Evolutionary conservation across 2,329 filamentous ascomycete genomes (phyloP), one percentile per base, ranked within the genome.

Genomic region (Exophiala phaeomuriformis): DNA sequence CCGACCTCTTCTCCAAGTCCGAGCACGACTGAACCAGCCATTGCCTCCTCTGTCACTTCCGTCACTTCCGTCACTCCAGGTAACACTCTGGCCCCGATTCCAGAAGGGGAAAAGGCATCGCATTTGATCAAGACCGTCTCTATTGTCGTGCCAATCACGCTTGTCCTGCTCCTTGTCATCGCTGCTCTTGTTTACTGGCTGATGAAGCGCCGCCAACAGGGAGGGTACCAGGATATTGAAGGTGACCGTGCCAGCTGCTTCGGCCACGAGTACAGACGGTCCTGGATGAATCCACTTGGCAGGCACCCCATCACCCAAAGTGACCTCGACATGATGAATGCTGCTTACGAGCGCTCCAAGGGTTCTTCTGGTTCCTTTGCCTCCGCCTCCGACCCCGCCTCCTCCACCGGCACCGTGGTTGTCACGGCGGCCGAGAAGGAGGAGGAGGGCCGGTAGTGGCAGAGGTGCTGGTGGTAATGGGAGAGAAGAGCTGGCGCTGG

Each of bases 181-280:
- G 45, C 27, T 32, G 37, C 12, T 3, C n/a, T 49, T 8, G 51
- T 36, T 27, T 49, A 44, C 39, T 53, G 51, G 51, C 30, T 53
- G 27, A 32, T 12, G n/a, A 37, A n/a, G 5, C 51, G 51, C n/a
- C 43, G 43, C 31, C 35, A 12, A 19, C 47, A 53, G 32, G 28
- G 49, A 42, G 47, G 45, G 44, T 51, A 47, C 5, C 37, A 36
- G 8, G 47, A 51, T 40, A 28, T 28, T 27, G 3, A 51, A 27
- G 51, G 30, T 27, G 27, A 42, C 12, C 40, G 27, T 27, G 55
- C 49, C 10, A 30, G 39, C 10, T 58, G 55, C 52, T 33, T 55
- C 30, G 39, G 52, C 31, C 48, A 36, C 40, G 45, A 32, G 30
- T 47, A 55, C 41, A 52, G 4, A 27, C 39, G 39, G 19, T 3